Conservation (phyloP, 169 alveolate genomes). For the Cryptosporidium ryanae region DNA sequence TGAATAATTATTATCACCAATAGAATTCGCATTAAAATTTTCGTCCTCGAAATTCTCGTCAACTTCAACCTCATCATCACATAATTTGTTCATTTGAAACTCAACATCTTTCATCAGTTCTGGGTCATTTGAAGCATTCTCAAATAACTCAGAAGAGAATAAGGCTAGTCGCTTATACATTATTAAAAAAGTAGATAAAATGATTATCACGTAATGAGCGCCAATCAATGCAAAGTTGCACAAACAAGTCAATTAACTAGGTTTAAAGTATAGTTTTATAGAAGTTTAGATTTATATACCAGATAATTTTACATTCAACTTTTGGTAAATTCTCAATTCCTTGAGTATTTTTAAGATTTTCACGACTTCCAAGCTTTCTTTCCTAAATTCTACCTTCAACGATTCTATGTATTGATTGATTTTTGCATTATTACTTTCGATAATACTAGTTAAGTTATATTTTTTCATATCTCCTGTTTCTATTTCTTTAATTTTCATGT, state of each 20-base stretch:
- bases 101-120: constrained; percentile 4
- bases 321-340: constrained; percentile 44
- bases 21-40: not conserved
- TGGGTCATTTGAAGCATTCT: not conserved
- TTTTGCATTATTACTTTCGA: not conserved
- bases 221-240: no score
- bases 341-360: constrained; percentile 3
- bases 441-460: constrained; percentile 7
- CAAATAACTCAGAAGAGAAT: constrained; percentile 42
- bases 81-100: constrained; percentile 25
- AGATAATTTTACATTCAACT: constrained; percentile 3
- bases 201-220: no score
- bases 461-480: not conserved
- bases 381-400: constrained; percentile 21
- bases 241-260: no score
- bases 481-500: constrained; percentile 6
- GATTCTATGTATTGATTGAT: constrained; percentile 6
- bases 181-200: not conserved
- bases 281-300: not conserved
- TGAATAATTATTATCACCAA: not conserved
- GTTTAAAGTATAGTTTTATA: no score
- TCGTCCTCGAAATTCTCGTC: not conserved
- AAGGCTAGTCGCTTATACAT: constrained; percentile 64
- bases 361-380: not conserved
- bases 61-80: constrained; percentile 15